Evolutionary conservation across 306 rosid genomes (phyloP).

Genomic region (Cajanus cajan): DNA sequence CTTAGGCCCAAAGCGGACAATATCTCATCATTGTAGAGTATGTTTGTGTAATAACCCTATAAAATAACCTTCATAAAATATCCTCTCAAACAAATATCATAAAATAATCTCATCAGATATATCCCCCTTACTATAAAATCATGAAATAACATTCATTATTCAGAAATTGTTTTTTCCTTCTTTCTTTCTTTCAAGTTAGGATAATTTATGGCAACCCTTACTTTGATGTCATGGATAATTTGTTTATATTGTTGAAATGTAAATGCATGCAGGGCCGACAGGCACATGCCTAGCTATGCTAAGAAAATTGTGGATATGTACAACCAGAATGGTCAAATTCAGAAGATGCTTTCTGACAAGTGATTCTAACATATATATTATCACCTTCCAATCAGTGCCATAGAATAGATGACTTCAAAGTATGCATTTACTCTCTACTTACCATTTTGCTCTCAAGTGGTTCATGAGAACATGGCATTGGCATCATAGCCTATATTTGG

Average conservation of each 20-base stretch:
- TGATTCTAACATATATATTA: conserved; percentile 21
- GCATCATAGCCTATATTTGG: conserved; percentile 6
- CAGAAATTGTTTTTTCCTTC: background rate
- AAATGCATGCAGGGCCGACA: conserved; percentile 73
- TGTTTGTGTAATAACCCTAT: too few species aligned
- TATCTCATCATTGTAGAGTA: too few species aligned
- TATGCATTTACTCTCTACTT: background rate
- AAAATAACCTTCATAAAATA: too few species aligned
- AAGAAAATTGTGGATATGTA: conserved; percentile 84
- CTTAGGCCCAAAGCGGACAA: too few species aligned
- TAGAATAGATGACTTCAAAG: conserved; percentile 16
- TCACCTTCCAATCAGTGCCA: conserved; percentile 1
- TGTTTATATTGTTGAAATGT: conserved; percentile 22
- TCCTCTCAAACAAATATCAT: too few species aligned
- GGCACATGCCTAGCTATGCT: conserved; percentile 80
- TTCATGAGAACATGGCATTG: background rate
- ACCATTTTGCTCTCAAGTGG: background rate
- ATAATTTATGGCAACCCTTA: background rate
- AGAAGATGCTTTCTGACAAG: conserved; percentile 63
- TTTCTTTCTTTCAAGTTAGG: background rate
- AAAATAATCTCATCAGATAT: too few species aligned
- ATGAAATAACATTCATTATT: background rate
- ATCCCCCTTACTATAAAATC: background rate
- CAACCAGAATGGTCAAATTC: conserved; percentile 87
- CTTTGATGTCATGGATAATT: background rate